phyloP scores from a whole-genome alignment of 2,329 filamentous ascomycete genomes.

The Lizonia empirigonia region DNA sequence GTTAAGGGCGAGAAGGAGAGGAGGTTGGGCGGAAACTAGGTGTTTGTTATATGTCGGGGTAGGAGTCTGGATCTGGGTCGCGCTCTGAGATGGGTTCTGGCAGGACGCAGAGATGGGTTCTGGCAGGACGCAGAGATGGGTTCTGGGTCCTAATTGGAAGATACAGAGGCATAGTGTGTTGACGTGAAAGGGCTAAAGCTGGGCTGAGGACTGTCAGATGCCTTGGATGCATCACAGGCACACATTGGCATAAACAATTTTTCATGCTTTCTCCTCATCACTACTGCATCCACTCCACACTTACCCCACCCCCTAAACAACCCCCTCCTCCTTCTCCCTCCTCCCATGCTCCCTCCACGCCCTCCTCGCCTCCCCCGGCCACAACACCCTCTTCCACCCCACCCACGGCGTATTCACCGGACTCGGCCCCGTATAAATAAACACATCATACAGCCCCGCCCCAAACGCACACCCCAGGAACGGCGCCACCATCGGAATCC shows the following conservation, averaged over 20 bases:
- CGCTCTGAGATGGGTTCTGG: background rate
- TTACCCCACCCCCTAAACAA: conserved; percentile 23
- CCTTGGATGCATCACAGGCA: background rate
- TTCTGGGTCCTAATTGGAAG: background rate
- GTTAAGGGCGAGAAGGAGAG: conserved; percentile 78
- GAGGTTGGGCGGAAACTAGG: conserved; percentile 55
- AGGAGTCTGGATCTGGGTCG: background rate
- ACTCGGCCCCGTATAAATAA: conserved; percentile 70
- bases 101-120: background rate
- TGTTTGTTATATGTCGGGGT: background rate
- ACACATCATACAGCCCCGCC: conserved; percentile 41
- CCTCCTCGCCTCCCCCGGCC: conserved; percentile 28
- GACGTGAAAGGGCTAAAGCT: background rate
- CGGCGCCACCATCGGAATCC: conserved; percentile 75
- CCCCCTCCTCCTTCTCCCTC: conserved; percentile 38
- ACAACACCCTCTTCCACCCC: conserved; percentile 61
- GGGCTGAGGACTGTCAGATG: background rate
- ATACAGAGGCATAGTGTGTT: background rate
- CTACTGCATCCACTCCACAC: background rate
- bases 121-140: background rate
- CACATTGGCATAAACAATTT: background rate
- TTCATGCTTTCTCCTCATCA: background rate
- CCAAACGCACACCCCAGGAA: conserved; percentile 60
- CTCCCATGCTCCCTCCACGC: conserved; percentile 27
- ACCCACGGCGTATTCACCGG: conserved; percentile 71